Evolutionary conservation across 768 basidiomycete species (phyloP), one percentile per base, ranked within the genome.

Genomic region (Boletus speciosus): DNA sequence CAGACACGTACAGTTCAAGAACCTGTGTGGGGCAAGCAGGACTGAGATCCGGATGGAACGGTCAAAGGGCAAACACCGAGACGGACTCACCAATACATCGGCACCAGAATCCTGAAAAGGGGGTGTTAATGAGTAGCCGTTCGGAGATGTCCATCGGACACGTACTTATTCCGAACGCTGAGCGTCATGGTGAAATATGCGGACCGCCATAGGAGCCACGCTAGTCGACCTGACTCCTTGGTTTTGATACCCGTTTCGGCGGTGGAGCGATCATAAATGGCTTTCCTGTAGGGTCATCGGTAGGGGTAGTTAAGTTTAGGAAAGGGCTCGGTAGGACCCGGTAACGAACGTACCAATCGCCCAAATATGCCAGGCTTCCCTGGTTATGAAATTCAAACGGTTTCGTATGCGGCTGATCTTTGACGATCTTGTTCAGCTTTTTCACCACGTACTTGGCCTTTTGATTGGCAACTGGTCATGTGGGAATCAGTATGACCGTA

Each of bases 141-240:
- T 19, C 25, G 55, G 57, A 54, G 55, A 55, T 54, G 38, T 39
- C 50, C 15, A 27, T 41, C 27, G 40, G 27, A 29, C 35, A 76
- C 78, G 61, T 58, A 84, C 83, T 83, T 87, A 70, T 90, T 90
- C 67, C 86, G 75, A 57, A 79, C 54, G 63, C 85, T 88, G 49
- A 91, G 67, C 5, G 87, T 87, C 81, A 81, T 82, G 6, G 86
- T 86, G 67, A 89, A 88, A 71, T 92, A 91, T 2, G 89, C 88
- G 16, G 84, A 86, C 49, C 88, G 77, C 88, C 88, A 90, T 45
- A 90, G 74, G 32, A 90, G 73, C 88, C 88, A 90, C 11, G 88
- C 88, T 37, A 87, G 57, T 36, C 85, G 77, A 27, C 88, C 83
- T 37, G 81, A 76, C 70, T 88, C 81, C 66, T 81, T 83, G 51